Conservation (phyloP, 371 early-diverging fungal genomes). For the Syncephalastrum contaminatum region DNA sequence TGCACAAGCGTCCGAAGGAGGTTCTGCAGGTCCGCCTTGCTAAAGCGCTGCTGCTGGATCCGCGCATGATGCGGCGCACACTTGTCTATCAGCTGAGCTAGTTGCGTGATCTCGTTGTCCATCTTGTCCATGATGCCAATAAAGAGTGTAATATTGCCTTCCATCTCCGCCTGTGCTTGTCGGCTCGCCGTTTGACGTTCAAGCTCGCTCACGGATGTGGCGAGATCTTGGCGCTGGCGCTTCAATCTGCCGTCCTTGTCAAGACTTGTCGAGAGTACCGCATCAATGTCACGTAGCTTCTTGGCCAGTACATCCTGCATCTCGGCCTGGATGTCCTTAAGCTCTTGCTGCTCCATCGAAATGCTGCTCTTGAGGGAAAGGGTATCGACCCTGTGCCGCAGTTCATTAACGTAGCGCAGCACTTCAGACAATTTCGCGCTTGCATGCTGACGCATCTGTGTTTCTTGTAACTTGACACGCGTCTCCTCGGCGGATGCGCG, state of each 20-base stretch:
- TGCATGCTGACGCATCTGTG: constrained; percentile 34
- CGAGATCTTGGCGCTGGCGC: constrained; percentile 31
- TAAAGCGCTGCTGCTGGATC: constrained; percentile 32
- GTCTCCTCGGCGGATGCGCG: constrained; percentile 37
- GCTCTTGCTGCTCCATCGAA: constrained; percentile 39
- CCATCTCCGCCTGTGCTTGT: constrained; percentile 36
- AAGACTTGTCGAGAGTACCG: constrained; percentile 13
- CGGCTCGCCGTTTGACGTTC: constrained; percentile 32
- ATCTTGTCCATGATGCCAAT: constrained; percentile 46
- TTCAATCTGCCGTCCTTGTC: constrained; percentile 34
- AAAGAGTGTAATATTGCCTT: constrained; percentile 43
- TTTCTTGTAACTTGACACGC: constrained; percentile 30
- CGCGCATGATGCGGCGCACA: constrained; percentile 38
- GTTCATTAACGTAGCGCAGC: constrained; percentile 36
- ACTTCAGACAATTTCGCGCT: constrained; percentile 37
- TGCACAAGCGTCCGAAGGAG: constrained; percentile 38
- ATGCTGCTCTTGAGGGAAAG: constrained; percentile 42
- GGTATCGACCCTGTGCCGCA: constrained; percentile 40
- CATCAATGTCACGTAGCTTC: constrained; percentile 32
- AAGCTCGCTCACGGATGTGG: constrained; percentile 32
- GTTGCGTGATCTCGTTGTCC: constrained; percentile 29
- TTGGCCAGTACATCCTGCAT: constrained; percentile 28
- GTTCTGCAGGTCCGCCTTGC: constrained; percentile 48
- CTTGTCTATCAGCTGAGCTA: constrained; percentile 28
- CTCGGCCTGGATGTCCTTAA: constrained; percentile 41